Base-by-base conservation (phyloP, 345 rosid species). In the Rubroshorea leprosula region DNA sequence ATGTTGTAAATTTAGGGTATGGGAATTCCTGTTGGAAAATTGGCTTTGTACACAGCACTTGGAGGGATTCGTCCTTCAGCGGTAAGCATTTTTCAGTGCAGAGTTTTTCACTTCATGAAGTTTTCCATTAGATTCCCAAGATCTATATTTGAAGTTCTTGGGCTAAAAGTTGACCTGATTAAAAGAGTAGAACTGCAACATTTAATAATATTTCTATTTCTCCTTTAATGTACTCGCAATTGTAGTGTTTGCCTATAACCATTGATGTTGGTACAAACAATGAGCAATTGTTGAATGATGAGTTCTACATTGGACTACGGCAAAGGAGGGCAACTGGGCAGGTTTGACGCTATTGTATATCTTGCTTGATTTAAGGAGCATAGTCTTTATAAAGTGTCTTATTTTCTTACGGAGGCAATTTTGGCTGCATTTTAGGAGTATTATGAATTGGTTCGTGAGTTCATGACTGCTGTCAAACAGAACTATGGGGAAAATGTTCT, bases 221-320 rank as follows among this genome's bases (percentile, higher is more conserved):
- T 31, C 18, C 11, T 39, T 21, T 23, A 5, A 5, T 54, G n/a
- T 25, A n/a, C 54, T 61, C 62, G 43, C 50, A n/a, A 58, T 63
- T 70, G 29, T 54, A 90, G 95, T 83, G 97, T 72, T 87, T 87
- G 70, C 97, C 97, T 43, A 55, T 90, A 57, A 90, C 93, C 14
- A 75, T 90, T 62, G 97, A 90, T 69, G 93, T 90, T 73, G 97
- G 95, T 52, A 87, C 97, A 58, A 87, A 90, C 80, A 90, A 90
- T 73, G 90, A 84, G 70, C 29, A 76, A 45, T 65, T 90, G 79
- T 73, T 90, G 73, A 83, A 87, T 21, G 81, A 90, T 69, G 97
- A 90, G 74, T 84, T 90, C 68, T 89, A 89, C 62, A 89, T 86
- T 26, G 95, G 97, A 43, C 86, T 89, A 60, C 75, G 73, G 51